Conservation (phyloP, 2,329 filamentous ascomycete species). For the Onygenales sp. region DNA sequence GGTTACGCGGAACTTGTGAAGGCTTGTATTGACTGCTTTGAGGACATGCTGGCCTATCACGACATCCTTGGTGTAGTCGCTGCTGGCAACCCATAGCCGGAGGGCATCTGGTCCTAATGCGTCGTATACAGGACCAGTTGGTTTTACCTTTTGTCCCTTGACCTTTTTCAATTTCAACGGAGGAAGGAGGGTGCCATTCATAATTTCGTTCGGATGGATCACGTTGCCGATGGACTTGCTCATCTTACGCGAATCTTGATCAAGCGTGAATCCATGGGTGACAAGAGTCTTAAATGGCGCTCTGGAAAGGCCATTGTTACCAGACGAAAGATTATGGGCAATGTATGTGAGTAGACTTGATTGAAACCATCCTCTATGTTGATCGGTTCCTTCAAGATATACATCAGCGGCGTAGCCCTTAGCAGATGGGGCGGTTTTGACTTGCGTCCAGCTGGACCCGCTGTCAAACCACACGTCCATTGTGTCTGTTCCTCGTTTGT, state of each 20-base stretch:
- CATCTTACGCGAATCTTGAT: constrained; percentile 91
- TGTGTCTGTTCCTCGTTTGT: constrained; percentile 74
- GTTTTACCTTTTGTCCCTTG: constrained; percentile 37
- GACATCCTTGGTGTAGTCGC: constrained; percentile 84
- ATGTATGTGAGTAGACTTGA: constrained; percentile 85
- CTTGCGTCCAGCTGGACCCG: constrained; percentile 76
- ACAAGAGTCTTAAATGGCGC: constrained; percentile 83
- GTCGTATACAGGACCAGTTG: constrained; percentile 44
- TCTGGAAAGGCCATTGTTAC: constrained; percentile 18
- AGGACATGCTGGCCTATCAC: constrained; percentile 70
- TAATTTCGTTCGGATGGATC: constrained; percentile 70
- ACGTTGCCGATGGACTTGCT: constrained; percentile 93
- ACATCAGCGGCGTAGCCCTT: constrained; percentile 55
- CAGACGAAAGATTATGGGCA: constrained; percentile 42
- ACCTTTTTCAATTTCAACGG: constrained; percentile 56
- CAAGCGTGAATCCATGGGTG: constrained; percentile 90
- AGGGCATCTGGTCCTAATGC: constrained; percentile 77
- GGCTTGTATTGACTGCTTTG: constrained; percentile 60
- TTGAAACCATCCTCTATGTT: constrained; percentile 98
- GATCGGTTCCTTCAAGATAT: constrained; percentile 89
- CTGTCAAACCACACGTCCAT: constrained; percentile 99
- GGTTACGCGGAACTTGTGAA: constrained; percentile 82
- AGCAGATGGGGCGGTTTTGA: constrained; percentile 25
- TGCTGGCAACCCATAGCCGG: constrained; percentile 82
- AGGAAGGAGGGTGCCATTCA: constrained; percentile 69